Percentiles rank a stretch among this genome's conserved stretches.
These are phyloP conservation scores for Sporobolus alterniflorus DNA, from an alignment of 202 grass and related monocot genomes.

Conservation along the genomic window DNA sequence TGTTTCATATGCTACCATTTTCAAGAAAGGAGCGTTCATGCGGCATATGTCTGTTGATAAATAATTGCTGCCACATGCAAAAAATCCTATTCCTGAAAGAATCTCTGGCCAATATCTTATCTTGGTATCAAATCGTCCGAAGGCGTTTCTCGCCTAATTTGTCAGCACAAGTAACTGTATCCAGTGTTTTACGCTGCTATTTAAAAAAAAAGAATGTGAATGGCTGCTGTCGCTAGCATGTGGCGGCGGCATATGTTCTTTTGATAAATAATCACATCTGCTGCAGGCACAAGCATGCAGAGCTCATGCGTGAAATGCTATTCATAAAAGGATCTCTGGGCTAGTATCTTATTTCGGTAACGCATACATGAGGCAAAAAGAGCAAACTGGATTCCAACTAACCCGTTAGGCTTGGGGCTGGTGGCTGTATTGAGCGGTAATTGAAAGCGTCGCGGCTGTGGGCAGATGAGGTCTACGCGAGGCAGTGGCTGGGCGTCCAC, in stretches of 20 bases:
- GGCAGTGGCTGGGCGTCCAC: conserved; percentile 44
- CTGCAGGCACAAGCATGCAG: background rate
- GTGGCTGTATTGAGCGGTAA: conserved; percentile 33
- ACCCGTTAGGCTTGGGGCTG: conserved; percentile 57
- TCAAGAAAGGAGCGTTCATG: background rate
- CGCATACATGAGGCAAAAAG: too few species aligned
- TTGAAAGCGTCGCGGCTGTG: conserved; percentile 61
- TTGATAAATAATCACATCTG: background rate
- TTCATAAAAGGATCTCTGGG: background rate
- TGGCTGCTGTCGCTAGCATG: too few species aligned
- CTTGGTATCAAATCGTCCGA: background rate
- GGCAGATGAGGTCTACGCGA: conserved; percentile 69
- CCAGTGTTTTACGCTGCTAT: background rate
- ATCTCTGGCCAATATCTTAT: background rate
- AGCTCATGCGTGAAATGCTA: background rate
- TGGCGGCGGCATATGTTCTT: background rate
- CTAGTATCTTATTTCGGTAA: background rate
- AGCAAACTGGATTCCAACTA: too few species aligned
- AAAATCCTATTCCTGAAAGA: background rate
- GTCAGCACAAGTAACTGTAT: background rate
- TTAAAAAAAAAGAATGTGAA: too few species aligned
- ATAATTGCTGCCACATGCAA: background rate
- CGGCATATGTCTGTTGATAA: background rate
- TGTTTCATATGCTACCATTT: background rate
- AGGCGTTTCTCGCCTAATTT: background rate